Conservation (phyloP, 2,329 filamentous ascomycete genomes). For the Dichotomopilus funicola region DNA sequence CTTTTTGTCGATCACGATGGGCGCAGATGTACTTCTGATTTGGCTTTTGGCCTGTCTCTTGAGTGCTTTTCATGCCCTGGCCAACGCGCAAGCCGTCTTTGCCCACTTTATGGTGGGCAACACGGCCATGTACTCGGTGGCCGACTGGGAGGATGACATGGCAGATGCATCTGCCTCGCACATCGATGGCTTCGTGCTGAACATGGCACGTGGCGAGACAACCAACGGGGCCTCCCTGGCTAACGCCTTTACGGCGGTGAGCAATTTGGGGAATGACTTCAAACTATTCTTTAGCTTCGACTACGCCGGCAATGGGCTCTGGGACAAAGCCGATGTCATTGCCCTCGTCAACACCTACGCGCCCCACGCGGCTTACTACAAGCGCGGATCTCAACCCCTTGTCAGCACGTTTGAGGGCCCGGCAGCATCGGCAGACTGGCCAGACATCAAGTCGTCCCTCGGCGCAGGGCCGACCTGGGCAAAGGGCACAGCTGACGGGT, state of each 20-base stretch:
- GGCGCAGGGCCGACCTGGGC: slow-evolving; percentile 25
- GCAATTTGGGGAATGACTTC: slow-evolving; percentile 1
- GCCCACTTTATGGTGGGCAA: slow-evolving; percentile 23
- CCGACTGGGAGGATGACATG: slow-evolving; percentile 31
- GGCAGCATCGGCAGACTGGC: slow-evolving; percentile 38
- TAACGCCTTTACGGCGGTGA: slow-evolving; percentile 26
- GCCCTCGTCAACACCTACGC: slow-evolving; percentile 25
- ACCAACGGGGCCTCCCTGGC: slow-evolving; percentile 23
- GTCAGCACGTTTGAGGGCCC: slow-evolving; percentile 48
- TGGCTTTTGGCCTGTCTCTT: too few species aligned
- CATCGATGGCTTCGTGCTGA: slow-evolving; percentile 37
- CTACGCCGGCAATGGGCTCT: slow-evolving; percentile 27
- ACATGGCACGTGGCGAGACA: slow-evolving; percentile 22
- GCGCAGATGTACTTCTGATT: too few species aligned
- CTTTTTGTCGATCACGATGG: too few species aligned
- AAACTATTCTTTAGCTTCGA: slow-evolving; percentile 37
- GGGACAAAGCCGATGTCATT: slow-evolving; percentile 25
- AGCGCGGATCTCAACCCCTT: slow-evolving; percentile 33
- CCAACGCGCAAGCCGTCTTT: too few species aligned
- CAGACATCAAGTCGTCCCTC: slow-evolving; percentile 34
- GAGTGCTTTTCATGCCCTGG: too few species aligned
- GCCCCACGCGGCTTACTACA: slow-evolving; percentile 25
- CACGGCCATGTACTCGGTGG: slow-evolving; percentile 13
- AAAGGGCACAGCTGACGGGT: slow-evolving; percentile 28
- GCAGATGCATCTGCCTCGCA: slow-evolving; percentile 29